A percentile compares a stretch with the other conserved stretches of the same genome.
These are phyloP conservation scores for Globisporangium rhizosaccharum DNA, from an alignment of 352 stramenopile genomes.

Conservation along the genomic window DNA sequence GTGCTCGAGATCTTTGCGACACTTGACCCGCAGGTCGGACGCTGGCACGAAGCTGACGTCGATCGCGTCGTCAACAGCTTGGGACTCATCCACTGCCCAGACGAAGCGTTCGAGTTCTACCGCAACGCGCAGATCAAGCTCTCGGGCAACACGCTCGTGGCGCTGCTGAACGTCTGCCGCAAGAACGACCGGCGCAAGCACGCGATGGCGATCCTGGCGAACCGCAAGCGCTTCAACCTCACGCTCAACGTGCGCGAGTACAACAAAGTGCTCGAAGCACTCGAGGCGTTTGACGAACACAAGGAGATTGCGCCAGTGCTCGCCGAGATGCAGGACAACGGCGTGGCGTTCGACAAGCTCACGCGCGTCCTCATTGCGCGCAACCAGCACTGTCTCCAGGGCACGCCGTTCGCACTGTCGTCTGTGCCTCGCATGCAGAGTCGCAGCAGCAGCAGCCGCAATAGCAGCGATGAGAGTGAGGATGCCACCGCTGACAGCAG, in stretches of 20 bases:
- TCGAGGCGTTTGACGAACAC: slow-evolving; percentile 29
- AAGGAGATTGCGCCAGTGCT: slow-evolving; percentile 31
- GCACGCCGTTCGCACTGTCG: slow-evolving; percentile 14
- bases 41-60: slow-evolving; percentile 41
- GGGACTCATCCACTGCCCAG: slow-evolving; percentile 24
- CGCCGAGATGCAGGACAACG: slow-evolving; percentile 34
- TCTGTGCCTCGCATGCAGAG: background rate
- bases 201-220: slow-evolving; percentile 39
- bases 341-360: slow-evolving; percentile 20
- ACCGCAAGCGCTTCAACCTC: slow-evolving; percentile 49
- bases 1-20: slow-evolving; percentile 30
- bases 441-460: background rate
- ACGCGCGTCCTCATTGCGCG: slow-evolving; percentile 29
- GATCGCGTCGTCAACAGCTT: slow-evolving; percentile 50
- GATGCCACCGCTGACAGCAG: background rate
- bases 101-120: slow-evolving; percentile 65
- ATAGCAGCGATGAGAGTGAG: background rate
- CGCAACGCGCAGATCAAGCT: slow-evolving; percentile 35
- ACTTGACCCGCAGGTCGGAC: slow-evolving; percentile 21
- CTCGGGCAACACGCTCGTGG: slow-evolving; percentile 33
- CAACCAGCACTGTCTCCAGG: slow-evolving; percentile 29
- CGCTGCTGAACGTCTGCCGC: slow-evolving; percentile 40
- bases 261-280: slow-evolving; percentile 34
- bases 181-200: slow-evolving; percentile 34
- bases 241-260: slow-evolving; percentile 34